phyloP scores from a whole-genome alignment of 2,329 filamentous ascomycete genomes.

The Diaporthe nobilis region DNA sequence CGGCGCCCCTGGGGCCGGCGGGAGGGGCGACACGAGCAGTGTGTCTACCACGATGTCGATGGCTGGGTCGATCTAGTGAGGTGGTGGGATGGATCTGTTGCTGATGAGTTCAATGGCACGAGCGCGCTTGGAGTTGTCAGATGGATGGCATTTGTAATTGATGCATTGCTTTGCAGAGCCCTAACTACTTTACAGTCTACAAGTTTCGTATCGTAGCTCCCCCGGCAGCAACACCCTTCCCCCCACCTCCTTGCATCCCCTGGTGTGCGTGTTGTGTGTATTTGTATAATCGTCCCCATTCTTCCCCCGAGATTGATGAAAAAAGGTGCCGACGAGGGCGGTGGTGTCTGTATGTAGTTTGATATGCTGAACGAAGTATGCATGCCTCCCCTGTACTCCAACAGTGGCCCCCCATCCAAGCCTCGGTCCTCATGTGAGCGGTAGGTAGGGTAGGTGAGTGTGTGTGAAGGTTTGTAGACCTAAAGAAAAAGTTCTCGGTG shows the following conservation, averaged over 20 bases:
- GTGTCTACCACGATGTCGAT: constrained; percentile 37
- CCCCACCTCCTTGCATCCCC: neutral
- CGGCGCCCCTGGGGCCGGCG: constrained; percentile 28
- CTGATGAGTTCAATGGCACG: neutral
- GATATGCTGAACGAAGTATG: constrained; percentile 26
- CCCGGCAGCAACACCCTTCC: neutral
- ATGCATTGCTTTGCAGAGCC: constrained; percentile 35
- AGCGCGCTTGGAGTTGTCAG: neutral
- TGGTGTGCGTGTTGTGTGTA: neutral
- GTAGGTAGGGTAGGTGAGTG: neutral
- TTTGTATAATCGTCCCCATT: neutral
- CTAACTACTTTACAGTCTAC: constrained; percentile 33
- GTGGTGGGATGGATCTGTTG: neutral
- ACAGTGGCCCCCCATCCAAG: constrained; percentile 25
- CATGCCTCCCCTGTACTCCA: constrained; percentile 29
- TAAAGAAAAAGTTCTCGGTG: neutral
- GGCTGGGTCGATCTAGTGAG: constrained; percentile 33
- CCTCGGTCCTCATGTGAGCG: constrained; percentile 7
- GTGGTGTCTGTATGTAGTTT: constrained; percentile 32
- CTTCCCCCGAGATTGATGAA: constrained; percentile 1
- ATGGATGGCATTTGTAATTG: constrained; percentile 26
- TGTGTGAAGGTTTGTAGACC: neutral
- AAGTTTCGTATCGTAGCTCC: constrained; percentile 25
- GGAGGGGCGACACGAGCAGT: constrained; percentile 32
- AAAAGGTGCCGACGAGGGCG: constrained; percentile 25